Base-by-base conservation (phyloP, 768 basidiomycete species). In the Amanita thiersii region DNA sequence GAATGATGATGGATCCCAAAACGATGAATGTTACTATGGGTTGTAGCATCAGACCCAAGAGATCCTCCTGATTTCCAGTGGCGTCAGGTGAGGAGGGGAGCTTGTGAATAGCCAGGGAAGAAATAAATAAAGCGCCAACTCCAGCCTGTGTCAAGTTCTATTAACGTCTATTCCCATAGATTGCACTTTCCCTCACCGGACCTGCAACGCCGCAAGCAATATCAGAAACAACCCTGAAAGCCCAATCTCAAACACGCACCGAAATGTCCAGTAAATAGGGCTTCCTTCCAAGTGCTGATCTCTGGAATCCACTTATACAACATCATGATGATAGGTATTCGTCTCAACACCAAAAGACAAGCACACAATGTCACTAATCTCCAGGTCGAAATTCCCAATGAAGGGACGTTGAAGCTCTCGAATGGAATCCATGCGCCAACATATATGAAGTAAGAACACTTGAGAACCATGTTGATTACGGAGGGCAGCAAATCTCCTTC, bases 181-280 rank as follows among this genome's bases (percentile, higher is more conserved):
- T n/a, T n/a, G n/a, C n/a, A n/a, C n/a, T n/a, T n/a, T n/a, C n/a
- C n/a, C n/a, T n/a, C n/a, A n/a, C n/a, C n/a, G n/a, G n/a, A n/a
- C n/a, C n/a, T n/a, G n/a, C n/a, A n/a, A n/a, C n/a, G n/a, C n/a
- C n/a, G n/a, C n/a, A n/a, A n/a, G n/a, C n/a, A n/a, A n/a, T n/a
- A n/a, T n/a, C n/a, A n/a, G n/a, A n/a, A n/a, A n/a, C n/a, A n/a
- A n/a, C n/a, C n/a, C n/a, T n/a, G n/a, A n/a, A n/a, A n/a, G n/a
- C n/a, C n/a, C n/a, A n/a, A 42, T 37, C 21, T 12, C 24, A 23
- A 40, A 38, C 7, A 56, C 61, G 10, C 52, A 77, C 83, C 92
- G 56, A 94, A 97, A 66, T 96, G 92, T 2, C 94, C 94, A 3
- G 75, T 78, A 56, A 98, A 96, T 3, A 91, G 49, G 0, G 94